Evolutionary conservation across 768 basidiomycete genomes (phyloP).

Genomic region (Amanita pallidorosea): DNA sequence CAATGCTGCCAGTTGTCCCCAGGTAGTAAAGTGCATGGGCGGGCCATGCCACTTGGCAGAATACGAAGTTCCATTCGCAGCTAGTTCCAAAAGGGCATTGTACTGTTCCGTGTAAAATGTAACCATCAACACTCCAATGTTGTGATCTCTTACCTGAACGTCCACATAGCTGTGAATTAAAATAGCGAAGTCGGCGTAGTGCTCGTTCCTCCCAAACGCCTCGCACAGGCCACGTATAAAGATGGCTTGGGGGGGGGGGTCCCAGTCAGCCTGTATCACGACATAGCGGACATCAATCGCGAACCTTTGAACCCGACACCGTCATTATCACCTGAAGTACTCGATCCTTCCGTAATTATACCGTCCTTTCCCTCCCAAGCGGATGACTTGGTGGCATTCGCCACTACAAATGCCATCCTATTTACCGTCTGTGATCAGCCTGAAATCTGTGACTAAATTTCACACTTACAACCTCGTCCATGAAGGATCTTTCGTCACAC

Average conservation of each 20-base stretch:
- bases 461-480: conserved; percentile 30
- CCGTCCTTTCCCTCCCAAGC: conserved; percentile 39
- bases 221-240: conserved; percentile 39
- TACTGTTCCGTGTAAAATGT: conserved; percentile 18
- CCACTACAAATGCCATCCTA: background rate
- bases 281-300: background rate
- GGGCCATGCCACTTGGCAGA: conserved; percentile 37
- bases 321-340: conserved; percentile 29
- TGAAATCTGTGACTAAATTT: background rate
- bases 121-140: background rate
- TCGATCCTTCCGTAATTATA: conserved; percentile 41
- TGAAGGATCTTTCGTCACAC: conserved; percentile 27
- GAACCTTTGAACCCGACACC: conserved; percentile 42
- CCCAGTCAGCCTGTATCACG: background rate
- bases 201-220: conserved; percentile 27
- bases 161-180: conserved; percentile 39
- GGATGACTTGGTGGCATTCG: conserved; percentile 26
- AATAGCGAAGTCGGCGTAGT: conserved; percentile 24
- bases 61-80: conserved; percentile 30
- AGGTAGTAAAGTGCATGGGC: conserved; percentile 31
- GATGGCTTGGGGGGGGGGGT: conserved; percentile 15
- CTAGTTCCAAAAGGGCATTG: conserved; percentile 38
- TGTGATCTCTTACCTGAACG: conserved; percentile 30
- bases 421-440: background rate
- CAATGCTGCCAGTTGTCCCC: conserved; percentile 39